Evolutionary conservation across 768 basidiomycete species (phyloP).

Genomic region (Amanita rubescens): DNA sequence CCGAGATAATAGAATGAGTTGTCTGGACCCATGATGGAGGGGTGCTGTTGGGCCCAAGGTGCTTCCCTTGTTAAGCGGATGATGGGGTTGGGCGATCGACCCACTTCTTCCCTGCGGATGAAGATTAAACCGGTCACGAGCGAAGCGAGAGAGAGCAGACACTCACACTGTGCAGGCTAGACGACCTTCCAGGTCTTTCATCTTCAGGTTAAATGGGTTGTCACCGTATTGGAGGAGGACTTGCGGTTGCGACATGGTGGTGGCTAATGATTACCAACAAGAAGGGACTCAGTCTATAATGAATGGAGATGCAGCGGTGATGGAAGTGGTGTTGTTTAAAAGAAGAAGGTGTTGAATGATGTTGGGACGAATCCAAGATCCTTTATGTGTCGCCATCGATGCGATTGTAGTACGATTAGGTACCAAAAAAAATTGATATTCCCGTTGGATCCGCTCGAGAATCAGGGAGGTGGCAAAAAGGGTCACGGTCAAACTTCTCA

Average conservation of each 20-base stretch:
- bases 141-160: neutral
- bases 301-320: conserved; percentile 9
- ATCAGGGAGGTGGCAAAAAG: neutral
- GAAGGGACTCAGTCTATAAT: conserved; percentile 15
- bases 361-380: neutral
- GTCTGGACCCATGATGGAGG: conserved; percentile 72
- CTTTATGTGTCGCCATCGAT: neutral
- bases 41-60: conserved; percentile 60
- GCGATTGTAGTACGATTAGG: neutral
- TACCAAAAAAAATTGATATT: neutral
- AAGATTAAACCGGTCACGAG: conserved; percentile 12
- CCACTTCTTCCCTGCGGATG: conserved; percentile 32
- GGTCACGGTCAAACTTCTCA: neutral
- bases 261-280: conserved; percentile 8
- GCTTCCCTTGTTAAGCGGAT: conserved; percentile 58
- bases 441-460: neutral
- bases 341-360: neutral
- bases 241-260: conserved; percentile 15
- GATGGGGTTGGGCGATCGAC: conserved; percentile 50
- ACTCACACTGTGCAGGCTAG: conserved; percentile 66
- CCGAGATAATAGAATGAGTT: conserved; percentile 74
- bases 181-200: conserved; percentile 56
- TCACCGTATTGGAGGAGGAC: conserved; percentile 59
- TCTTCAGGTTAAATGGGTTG: conserved; percentile 52
- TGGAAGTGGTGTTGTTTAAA: neutral